Evolutionary conservation across 2,329 filamentous ascomycete species (phyloP).

Genomic region (Ceratocystis smalleyi): DNA sequence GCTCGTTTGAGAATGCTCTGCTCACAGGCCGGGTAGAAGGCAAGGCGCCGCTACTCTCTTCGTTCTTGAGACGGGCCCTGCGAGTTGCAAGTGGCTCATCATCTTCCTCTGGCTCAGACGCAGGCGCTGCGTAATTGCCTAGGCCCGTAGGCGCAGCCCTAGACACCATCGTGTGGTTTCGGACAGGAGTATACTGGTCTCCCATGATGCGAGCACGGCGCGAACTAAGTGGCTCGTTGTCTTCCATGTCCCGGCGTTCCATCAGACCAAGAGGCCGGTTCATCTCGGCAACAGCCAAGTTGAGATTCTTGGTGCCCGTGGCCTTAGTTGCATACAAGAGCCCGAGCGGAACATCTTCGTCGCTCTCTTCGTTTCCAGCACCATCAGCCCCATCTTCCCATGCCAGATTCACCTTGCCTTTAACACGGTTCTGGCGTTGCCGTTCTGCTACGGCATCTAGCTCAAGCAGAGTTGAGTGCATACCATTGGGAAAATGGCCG

Average conservation of each 20-base stretch:
- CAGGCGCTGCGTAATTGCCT: constrained; percentile 15
- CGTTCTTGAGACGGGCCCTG: constrained; percentile 12
- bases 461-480: constrained; percentile 79
- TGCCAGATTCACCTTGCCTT: constrained; percentile 67
- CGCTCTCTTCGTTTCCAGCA: constrained; percentile 36
- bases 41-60: constrained; percentile 25
- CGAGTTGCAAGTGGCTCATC: constrained; percentile 23
- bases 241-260: constrained; percentile 71
- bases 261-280: constrained; percentile 58
- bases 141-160: constrained; percentile 28
- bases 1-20: constrained; percentile 50
- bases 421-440: constrained; percentile 57
- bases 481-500: constrained; percentile 57
- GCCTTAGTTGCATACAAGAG: constrained; percentile 55
- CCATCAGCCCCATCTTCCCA: constrained; percentile 58
- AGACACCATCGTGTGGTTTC: constrained; percentile 17
- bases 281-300: constrained; percentile 36
- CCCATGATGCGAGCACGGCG: constrained; percentile 63
- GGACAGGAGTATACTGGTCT: constrained; percentile 32
- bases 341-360: constrained; percentile 79
- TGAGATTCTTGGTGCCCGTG: constrained; percentile 31
- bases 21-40: constrained; percentile 45
- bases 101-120: constrained; percentile 35
- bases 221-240: constrained; percentile 74
- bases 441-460: constrained; percentile 81